phyloP scores from a whole-genome alignment of 495 filamentous ascomycete genomes.

The Echria macrotheca region DNA sequence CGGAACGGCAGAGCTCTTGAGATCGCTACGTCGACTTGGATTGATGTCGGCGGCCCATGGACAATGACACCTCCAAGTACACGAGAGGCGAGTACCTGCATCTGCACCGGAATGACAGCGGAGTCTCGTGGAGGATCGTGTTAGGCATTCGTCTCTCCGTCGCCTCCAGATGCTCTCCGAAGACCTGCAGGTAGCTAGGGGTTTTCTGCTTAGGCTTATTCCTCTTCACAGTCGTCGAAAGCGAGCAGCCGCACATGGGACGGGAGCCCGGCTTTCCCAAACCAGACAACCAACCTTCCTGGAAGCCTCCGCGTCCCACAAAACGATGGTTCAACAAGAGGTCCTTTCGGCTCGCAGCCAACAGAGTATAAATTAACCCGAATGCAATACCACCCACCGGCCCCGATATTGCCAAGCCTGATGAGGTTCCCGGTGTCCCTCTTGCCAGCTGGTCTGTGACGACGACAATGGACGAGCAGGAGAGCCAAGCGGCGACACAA shows the following conservation, averaged over 20 bases:
- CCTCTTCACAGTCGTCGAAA: too few species aligned
- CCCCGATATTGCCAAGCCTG: slow-evolving; percentile 6
- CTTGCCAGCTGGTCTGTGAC: background rate
- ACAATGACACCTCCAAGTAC: too few species aligned
- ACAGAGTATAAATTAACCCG: slow-evolving; percentile 9
- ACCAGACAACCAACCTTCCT: background rate
- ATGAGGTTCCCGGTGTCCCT: background rate
- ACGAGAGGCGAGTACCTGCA: background rate
- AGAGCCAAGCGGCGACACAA: background rate
- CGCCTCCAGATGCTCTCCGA: too few species aligned
- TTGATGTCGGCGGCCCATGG: too few species aligned
- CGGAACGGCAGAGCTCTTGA: too few species aligned
- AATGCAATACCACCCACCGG: slow-evolving; percentile 11
- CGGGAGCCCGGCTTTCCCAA: slow-evolving; percentile 11
- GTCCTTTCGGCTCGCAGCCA: slow-evolving; percentile 14
- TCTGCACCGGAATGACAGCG: background rate
- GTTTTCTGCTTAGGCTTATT: too few species aligned
- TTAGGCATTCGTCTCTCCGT: too few species aligned
- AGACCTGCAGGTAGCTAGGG: too few species aligned
- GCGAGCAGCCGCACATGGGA: too few species aligned
- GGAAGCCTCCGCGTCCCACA: slow-evolving; percentile 8
- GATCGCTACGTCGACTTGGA: too few species aligned
- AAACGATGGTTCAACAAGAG: background rate
- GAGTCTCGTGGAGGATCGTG: too few species aligned
- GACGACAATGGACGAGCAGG: background rate